Base-by-base conservation (phyloP, 208 protist genomes). In the Sergeia podlipaevii region DNA sequence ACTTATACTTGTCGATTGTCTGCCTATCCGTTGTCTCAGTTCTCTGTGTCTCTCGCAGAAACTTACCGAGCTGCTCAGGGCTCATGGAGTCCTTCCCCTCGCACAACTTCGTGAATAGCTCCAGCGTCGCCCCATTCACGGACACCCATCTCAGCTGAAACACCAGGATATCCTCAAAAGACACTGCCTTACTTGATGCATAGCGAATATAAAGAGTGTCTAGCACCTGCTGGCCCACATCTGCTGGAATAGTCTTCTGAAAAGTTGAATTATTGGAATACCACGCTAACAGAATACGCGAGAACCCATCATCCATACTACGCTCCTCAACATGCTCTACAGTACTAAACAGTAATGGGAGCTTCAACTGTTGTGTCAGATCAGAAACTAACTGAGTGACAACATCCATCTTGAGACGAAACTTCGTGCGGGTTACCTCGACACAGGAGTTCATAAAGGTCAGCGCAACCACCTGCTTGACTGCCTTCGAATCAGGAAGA, bases 391-490 rank as follows among this genome's bases (percentile, higher is more conserved):
- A 51, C 18, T 55, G 51, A 5, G 74, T 70, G 36, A 89, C 77
- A 23, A 60, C 54, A 23, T 80, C 77, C 28, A 81, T 67, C 60
- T 84, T 91, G 46, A 94, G 65, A 24, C 82, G 82, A 49, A 88
- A 91, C 70, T 83, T 89, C 27, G 64, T 94, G 10, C 87, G 82
- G 32, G 73, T 80, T 33, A 91, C 73, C 51, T 94, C 82, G 13
- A 70, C 74, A 66, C 73, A 86, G 34, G 87, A 86, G 65, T 94
- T 94, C 20, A 80, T 70, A 38, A 94, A 91, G 3, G 80, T 89
- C 27, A 91, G 56, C 15, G 73, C 75, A 44, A 91, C 73, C 11
- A 77, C 61, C 23, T 87, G 55, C 64, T 81, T 77, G 29, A 70
- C 63, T 3, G 76, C 50, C 27, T 70, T 37, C 18, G 82, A 70